A percentile compares a stretch with the other conserved stretches of the same genome.
Evolutionary conservation across 306 rosid genomes (phyloP).

Genomic region (Vigna nakashimae): DNA sequence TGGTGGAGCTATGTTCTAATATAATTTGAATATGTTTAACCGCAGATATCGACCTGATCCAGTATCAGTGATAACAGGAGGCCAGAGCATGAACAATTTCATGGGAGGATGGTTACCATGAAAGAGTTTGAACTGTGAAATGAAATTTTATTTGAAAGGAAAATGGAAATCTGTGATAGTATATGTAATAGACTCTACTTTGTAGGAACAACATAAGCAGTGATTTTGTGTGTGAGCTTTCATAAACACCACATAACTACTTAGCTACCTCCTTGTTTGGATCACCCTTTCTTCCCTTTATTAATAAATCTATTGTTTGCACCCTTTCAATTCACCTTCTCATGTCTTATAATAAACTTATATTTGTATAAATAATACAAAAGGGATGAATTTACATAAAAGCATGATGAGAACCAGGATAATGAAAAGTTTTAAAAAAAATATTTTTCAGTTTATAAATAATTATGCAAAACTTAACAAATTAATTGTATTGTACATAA

Average conservation of each 20-base stretch:
- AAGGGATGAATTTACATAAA: no score
- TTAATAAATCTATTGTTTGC: constrained; percentile 5
- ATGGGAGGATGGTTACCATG: constrained; percentile 91
- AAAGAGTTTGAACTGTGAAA: neutral
- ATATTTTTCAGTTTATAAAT: no score
- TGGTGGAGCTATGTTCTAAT: neutral
- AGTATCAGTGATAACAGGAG: constrained; percentile 75
- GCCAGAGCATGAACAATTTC: constrained; percentile 90
- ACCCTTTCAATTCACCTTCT: neutral
- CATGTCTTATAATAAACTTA: no score
- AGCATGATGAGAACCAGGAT: no score
- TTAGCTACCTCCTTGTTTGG: neutral
- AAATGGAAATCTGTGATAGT: constrained; percentile 28
- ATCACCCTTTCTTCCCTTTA: constrained; percentile 6
- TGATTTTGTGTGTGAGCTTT: constrained; percentile 37
- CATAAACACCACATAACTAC: constrained; percentile 14
- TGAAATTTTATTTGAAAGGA: constrained; percentile 37
- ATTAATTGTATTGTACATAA: no score
- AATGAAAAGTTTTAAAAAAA: no score
- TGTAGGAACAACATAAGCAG: constrained; percentile 42
- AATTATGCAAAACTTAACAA: no score
- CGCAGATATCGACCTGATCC: constrained; percentile 82
- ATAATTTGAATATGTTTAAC: constrained; percentile 6
- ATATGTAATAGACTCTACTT: neutral
- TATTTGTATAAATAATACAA: no score